Base-by-base conservation (phyloP, 2,329 filamentous ascomycete species). In the Dactylellina cionopaga region DNA sequence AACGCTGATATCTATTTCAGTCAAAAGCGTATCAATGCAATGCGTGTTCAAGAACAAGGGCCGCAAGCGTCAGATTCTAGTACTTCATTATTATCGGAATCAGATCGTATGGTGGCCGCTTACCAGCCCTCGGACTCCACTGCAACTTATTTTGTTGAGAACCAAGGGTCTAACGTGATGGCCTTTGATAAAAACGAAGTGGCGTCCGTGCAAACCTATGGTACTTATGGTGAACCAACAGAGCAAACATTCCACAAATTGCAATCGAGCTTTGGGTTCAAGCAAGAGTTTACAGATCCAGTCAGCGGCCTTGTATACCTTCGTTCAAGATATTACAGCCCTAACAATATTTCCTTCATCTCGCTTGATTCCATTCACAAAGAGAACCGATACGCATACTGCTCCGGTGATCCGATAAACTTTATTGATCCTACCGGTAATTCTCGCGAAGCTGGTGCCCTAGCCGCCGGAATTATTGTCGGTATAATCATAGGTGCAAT, bases 381-480 rank as follows among this genome's bases (percentile, higher is more conserved):
- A 17, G 52, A 56, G 3, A 56, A 56, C n/a, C 7, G 52, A 7
- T 56, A 56, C 31, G 11, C 52, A 1, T 56, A 56, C 15, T 56
- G 52, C 9, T n/a, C 1, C 1, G 52, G 35, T 1, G 52, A 56
- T 31, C 52, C 52, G 6, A 5, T 56, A 4, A 56, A 56, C 11
- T 15, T n/a, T n/a, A n/a, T n/a, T 1, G 51, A 43, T 13, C 35
- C 35, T 1, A 3, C 22, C 2, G 35, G 35, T 5, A n/a, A n/a
- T n/a, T n/a, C n/a, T n/a, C 33, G 24, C 15, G 29, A 52, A 19
- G 46, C 27, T 15, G n/a, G 6, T 9, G 37, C 7, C 5, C 9
- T 15, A 15, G 37, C 37, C 7, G 37, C 37, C n/a, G 6, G 6
- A 15, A 41, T 41, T 9, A 10, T 15, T 41, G 37, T 41, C 15